These are phyloP conservation scores for Tolypocladium paradoxum DNA, from an alignment of 2,329 filamentous ascomycete species.

Conservation along the genomic window DNA sequence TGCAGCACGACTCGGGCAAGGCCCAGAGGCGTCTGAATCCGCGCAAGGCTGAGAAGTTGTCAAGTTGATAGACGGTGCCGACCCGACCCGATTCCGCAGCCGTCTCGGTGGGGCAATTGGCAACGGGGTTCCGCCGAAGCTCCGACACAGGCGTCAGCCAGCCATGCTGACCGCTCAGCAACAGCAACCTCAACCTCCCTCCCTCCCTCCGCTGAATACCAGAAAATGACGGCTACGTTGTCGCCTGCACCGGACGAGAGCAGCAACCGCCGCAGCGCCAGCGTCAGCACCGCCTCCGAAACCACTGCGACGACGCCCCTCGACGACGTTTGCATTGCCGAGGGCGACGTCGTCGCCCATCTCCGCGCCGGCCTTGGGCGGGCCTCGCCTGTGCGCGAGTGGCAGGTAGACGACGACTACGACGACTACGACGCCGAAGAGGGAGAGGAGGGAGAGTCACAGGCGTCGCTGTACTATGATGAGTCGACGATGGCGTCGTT, in stretches of 20 bases:
- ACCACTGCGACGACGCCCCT: not conserved
- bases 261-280: not conserved
- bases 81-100: no score
- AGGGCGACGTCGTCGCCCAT: conserved; percentile 14
- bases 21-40: not conserved
- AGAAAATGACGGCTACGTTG: not conserved
- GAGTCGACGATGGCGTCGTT: conserved; percentile 45
- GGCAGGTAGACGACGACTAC: not conserved
- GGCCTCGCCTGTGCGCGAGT: conserved; percentile 1
- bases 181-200: not conserved
- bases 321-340: conserved; percentile 11
- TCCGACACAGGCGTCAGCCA: not conserved
- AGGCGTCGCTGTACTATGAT: conserved; percentile 46
- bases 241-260: not conserved
- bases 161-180: not conserved
- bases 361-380: conserved; percentile 2
- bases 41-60: not conserved
- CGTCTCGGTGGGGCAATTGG: not conserved
- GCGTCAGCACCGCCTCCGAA: not conserved
- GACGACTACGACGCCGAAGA: not conserved
- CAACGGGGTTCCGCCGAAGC: not conserved
- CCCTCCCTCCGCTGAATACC: not conserved
- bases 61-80: no score
- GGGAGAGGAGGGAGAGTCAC: conserved; percentile 14
- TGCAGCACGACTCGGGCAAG: no score